Percentiles rank a stretch among this genome's conserved stretches.
These are phyloP conservation scores for Chytriomyces confervae DNA, from an alignment of 192 early-diverging fungal genomes.

Conservation along the genomic window DNA sequence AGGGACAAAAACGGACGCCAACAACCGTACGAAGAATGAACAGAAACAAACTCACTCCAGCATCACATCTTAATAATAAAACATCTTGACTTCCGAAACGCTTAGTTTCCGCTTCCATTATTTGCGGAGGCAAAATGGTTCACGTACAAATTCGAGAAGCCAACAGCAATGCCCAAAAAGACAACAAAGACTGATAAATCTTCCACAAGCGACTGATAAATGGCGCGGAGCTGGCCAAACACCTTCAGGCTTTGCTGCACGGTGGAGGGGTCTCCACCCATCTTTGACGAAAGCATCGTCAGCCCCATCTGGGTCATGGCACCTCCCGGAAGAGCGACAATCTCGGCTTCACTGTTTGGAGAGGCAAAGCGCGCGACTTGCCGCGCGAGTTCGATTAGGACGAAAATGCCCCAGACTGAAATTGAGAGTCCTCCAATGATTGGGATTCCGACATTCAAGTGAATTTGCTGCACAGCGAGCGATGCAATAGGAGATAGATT, in stretches of 20 bases:
- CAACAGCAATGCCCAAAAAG: slow-evolving; percentile 16
- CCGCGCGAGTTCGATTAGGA: slow-evolving; percentile 17
- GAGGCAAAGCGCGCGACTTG: slow-evolving; percentile 8
- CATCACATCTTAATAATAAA: no score
- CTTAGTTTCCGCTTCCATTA: no score
- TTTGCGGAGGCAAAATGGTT: no score
- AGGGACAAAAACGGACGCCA: no score
- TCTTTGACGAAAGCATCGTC: background rate
- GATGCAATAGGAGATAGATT: slow-evolving; percentile 10
- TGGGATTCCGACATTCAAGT: slow-evolving; percentile 6
- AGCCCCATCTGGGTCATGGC: background rate
- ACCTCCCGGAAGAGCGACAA: background rate
- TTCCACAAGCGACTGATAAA: slow-evolving; percentile 16
- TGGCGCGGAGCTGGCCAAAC: slow-evolving; percentile 1
- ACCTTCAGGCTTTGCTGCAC: background rate
- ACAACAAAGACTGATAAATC: slow-evolving; percentile 25
- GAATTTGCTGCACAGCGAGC: slow-evolving; percentile 1
- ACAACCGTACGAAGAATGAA: no score
- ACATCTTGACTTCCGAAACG: no score
- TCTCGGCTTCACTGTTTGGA: background rate
- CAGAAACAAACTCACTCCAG: no score
- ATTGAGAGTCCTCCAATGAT: slow-evolving; percentile 1
- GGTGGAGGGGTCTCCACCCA: background rate
- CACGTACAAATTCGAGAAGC: slow-evolving; percentile 5
- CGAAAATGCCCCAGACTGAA: slow-evolving; percentile 26